Conservation (phyloP, 179 eudicot species). For the Carnegiea gigantea region DNA sequence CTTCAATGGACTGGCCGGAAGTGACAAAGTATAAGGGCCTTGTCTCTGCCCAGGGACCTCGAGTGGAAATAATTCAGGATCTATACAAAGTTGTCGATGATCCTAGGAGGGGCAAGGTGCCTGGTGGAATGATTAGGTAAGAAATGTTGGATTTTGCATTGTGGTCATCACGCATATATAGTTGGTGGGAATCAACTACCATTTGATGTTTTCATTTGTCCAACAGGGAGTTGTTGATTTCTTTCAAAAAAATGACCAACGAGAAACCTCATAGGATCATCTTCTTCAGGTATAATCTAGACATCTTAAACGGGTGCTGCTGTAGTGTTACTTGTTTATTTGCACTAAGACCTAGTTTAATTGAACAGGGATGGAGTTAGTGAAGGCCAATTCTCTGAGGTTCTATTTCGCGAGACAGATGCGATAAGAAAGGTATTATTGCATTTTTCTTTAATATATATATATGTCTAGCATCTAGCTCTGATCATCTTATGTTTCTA, state of each 20-base stretch:
- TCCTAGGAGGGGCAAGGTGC: slow-evolving; percentile 36
- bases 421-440: slow-evolving; percentile 69
- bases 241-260: slow-evolving; percentile 37
- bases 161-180: not conserved
- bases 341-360: not conserved
- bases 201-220: not conserved
- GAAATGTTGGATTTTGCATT: not conserved
- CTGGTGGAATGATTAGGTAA: slow-evolving; percentile 67
- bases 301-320: not conserved
- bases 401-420: slow-evolving; percentile 65
- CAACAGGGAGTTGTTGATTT: slow-evolving; percentile 57
- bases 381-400: slow-evolving; percentile 81
- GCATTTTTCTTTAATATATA: not conserved
- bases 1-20: slow-evolving; percentile 95
- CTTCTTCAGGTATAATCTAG: slow-evolving; percentile 57
- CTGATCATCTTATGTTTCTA: not conserved
- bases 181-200: not conserved
- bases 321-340: not conserved
- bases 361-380: slow-evolving; percentile 80
- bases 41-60: slow-evolving; percentile 65
- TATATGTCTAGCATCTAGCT: not conserved
- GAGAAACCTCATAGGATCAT: slow-evolving; percentile 61
- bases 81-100: slow-evolving; percentile 47
- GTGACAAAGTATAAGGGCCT: slow-evolving; percentile 63
- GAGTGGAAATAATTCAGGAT: slow-evolving; percentile 71